These are phyloP conservation scores for Thozetella sp. DNA, from an alignment of 495 filamentous ascomycete genomes.

Conservation along the genomic window DNA sequence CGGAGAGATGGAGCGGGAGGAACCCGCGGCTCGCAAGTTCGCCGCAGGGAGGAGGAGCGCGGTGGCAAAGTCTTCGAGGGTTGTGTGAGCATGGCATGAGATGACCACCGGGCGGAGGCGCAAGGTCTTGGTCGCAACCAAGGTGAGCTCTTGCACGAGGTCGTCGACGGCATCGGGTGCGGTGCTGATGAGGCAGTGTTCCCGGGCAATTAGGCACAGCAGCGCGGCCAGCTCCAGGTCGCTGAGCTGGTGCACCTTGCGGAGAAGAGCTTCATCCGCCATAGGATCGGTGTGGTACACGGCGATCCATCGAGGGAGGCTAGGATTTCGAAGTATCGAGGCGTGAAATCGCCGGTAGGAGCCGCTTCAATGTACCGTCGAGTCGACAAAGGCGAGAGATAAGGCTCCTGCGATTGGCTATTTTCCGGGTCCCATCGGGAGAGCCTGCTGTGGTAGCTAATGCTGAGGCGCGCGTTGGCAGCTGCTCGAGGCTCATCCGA, in stretches of 20 bases:
- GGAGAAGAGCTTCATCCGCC: conserved; percentile 61
- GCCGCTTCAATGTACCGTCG: too few relatives aligned
- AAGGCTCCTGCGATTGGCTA: too few relatives aligned
- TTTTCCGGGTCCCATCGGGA: too few relatives aligned
- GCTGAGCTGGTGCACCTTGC: conserved; percentile 71
- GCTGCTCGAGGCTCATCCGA: neutral
- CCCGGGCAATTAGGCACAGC: conserved; percentile 73
- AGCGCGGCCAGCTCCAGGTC: conserved; percentile 89
- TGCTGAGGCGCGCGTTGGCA: too few relatives aligned
- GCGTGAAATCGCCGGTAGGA: too few relatives aligned
- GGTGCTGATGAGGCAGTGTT: conserved; percentile 88
- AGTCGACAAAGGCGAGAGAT: too few relatives aligned
- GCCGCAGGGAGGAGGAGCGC: conserved; percentile 58
- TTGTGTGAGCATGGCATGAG: conserved; percentile 70
- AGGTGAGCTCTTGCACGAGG: conserved; percentile 69
- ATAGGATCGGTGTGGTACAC: conserved; percentile 39
- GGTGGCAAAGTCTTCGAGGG: conserved; percentile 77
- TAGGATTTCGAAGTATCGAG: too few relatives aligned
- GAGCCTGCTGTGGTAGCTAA: too few relatives aligned
- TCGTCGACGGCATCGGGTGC: conserved; percentile 60
- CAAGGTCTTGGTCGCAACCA: conserved; percentile 73
- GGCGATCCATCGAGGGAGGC: neutral
- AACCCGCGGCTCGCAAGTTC: conserved; percentile 13
- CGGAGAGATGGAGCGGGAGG: conserved; percentile 32
- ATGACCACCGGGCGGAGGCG: conserved; percentile 66